Evolutionary conservation across 148 eudicot genomes (phyloP).

Genomic region (Euryodendron excelsum): DNA sequence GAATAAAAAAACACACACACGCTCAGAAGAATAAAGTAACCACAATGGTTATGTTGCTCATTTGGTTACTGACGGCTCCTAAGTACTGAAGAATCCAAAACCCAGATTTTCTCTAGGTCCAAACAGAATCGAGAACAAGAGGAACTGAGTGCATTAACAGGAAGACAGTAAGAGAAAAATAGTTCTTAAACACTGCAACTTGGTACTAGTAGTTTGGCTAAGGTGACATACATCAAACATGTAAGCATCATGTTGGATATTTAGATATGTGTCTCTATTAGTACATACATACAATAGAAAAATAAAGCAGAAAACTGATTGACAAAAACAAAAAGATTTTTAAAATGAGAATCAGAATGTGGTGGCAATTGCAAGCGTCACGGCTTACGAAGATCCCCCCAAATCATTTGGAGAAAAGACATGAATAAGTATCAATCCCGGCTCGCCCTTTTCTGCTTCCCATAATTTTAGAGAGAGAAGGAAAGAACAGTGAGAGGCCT

Average conservation of each 20-base stretch:
- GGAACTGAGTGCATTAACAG: too few relatives aligned
- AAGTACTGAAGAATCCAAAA: neutral
- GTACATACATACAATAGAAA: too few relatives aligned
- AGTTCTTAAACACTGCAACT: neutral
- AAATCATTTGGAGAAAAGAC: neutral
- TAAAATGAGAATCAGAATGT: neutral
- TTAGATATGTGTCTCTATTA: too few relatives aligned
- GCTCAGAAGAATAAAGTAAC: neutral
- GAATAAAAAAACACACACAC: too few relatives aligned
- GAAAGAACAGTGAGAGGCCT: too few relatives aligned
- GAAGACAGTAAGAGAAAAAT: neutral
- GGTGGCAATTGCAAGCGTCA: conserved; percentile 1
- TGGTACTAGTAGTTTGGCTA: neutral
- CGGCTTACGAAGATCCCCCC: neutral
- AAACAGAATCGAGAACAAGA: neutral
- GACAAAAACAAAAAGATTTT: neutral
- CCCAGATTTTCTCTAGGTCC: neutral
- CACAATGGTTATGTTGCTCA: neutral
- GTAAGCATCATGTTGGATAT: too few relatives aligned
- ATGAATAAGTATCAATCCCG: too few relatives aligned
- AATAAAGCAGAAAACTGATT: too few relatives aligned
- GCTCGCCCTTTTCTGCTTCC: too few relatives aligned
- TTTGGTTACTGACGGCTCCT: neutral
- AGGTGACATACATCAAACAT: neutral
- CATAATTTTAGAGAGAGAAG: too few relatives aligned